Evolutionary conservation across 2,329 filamentous ascomycete genomes (phyloP).

Genomic region (Diaporthe sp.): DNA sequence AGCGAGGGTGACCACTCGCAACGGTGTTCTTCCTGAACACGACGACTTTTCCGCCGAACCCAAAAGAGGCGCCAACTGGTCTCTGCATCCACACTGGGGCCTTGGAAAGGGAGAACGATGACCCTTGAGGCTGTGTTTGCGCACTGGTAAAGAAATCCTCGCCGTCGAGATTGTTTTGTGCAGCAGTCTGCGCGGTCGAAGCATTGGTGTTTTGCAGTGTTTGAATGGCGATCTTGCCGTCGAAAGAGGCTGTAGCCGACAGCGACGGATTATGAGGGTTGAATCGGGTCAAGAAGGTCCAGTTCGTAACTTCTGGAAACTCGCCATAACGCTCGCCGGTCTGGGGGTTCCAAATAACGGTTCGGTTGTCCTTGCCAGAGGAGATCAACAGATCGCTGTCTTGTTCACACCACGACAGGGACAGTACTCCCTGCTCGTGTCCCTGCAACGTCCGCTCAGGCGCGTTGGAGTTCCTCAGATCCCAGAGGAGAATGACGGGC

Average conservation of each 20-base stretch:
- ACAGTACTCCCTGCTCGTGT: conserved; percentile 95
- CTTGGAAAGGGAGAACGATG: conserved; percentile 86
- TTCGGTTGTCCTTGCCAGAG: conserved; percentile 96
- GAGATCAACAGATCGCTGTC: conserved; percentile 91
- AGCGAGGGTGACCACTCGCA: conserved; percentile 70
- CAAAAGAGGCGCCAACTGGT: conserved; percentile 88
- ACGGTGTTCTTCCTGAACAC: conserved; percentile 71
- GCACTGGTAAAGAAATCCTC: conserved; percentile 98
- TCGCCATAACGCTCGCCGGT: conserved; percentile 90
- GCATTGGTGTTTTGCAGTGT: conserved; percentile 94
- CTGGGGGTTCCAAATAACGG: conserved; percentile 95
- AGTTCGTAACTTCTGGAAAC: conserved; percentile 98
- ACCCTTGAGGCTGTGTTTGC: conserved; percentile 89
- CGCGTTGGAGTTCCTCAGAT: conserved; percentile 94
- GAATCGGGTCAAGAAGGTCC: conserved; percentile 96
- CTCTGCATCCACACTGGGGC: conserved; percentile 92
- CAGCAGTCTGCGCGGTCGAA: conserved; percentile 72
- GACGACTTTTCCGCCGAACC: conserved; percentile 93
- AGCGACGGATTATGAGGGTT: conserved; percentile 93
- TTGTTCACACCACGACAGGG: conserved; percentile 93
- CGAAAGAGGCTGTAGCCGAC: conserved; percentile 94
- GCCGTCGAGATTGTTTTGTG: conserved; percentile 80
- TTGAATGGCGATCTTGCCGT: conserved; percentile 94
- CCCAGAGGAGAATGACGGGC: conserved; percentile 92
- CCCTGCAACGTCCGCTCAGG: conserved; percentile 89